phyloP scores from a whole-genome alignment of 768 basidiomycete species.

The Suillus hirtellus region DNA sequence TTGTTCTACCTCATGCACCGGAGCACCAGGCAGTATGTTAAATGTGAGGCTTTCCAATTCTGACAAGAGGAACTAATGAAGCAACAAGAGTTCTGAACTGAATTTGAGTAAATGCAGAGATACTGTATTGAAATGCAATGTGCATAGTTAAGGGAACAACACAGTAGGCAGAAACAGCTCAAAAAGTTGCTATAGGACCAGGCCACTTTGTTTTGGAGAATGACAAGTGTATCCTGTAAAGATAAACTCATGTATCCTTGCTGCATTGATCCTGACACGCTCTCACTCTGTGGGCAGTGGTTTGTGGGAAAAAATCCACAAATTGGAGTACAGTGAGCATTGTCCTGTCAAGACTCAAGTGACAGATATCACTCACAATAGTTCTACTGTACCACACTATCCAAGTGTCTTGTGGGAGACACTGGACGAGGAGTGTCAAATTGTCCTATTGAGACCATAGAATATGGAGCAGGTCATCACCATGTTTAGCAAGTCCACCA shows the following conservation, averaged over 20 bases:
- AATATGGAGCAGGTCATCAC: not conserved
- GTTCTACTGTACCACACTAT: no score
- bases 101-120: not conserved
- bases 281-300: not conserved
- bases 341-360: not conserved
- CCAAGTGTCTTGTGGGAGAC: conserved; percentile 1
- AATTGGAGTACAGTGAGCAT: not conserved
- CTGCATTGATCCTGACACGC: not conserved
- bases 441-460: not conserved
- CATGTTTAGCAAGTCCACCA: not conserved
- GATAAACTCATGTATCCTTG: not conserved
- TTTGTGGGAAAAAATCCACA: not conserved
- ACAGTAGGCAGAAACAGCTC: not conserved
- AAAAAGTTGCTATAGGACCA: not conserved
- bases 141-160: not conserved
- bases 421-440: not conserved
- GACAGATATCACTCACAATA: not conserved
- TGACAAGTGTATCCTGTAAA: no score
- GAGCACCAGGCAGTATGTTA: not conserved
- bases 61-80: not conserved
- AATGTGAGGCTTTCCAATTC: not conserved
- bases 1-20: not conserved
- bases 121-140: not conserved
- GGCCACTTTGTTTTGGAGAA: not conserved
- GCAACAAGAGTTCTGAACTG: not conserved